Base-by-base conservation (phyloP, 148 eudicot species). In the Fallopia convolvulus region DNA sequence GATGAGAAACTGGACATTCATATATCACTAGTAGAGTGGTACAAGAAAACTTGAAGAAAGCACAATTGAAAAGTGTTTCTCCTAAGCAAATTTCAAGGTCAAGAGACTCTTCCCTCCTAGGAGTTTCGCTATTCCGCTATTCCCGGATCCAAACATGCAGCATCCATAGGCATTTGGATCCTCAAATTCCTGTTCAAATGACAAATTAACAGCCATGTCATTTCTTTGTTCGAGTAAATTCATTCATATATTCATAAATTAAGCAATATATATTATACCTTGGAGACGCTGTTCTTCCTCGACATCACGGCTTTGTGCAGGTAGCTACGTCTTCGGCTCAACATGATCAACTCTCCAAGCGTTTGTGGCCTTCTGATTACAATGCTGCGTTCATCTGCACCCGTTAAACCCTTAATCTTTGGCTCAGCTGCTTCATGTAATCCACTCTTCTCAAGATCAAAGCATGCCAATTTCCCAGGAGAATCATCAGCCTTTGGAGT, bases 291-390 rank as follows among this genome's bases (percentile, higher is more conserved):
- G 20, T 83, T 85, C 42, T 79, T 83, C 61, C 46, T 88, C 81
- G 82, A 84, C 61, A 78, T 81, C 5, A 76, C 83, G 17, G 86
- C 90, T 81, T 87, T 92, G 77, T 85, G 88, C 23, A 75, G 82
- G 70, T 76, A 87, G 83, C 90, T 92, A 56, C 87, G 83, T 77
- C 94, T 84, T 65, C 90, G 83, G 83, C 99, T 91, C 94, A 88
- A 80, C 89, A 92, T 83, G 73, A 92, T 93, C 74, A 95, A 84
- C 85, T 92, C 97, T 53, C 93, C 99, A 1, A 92, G 88, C 18
- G 97, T 94, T 8, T 84, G 73, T 12, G 93, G 89, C 84, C 87
- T 86, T 75, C 85, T 86, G n/a, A 78, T 82, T 10, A 77, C 77
- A 15, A 77, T 80, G 60, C 85, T 85, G 20, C 68, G 72, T 30